Evolutionary conservation across 148 eudicot genomes (phyloP), one percentile per base, ranked within the genome.

Genomic region (Camellia lanceoleosa): DNA sequence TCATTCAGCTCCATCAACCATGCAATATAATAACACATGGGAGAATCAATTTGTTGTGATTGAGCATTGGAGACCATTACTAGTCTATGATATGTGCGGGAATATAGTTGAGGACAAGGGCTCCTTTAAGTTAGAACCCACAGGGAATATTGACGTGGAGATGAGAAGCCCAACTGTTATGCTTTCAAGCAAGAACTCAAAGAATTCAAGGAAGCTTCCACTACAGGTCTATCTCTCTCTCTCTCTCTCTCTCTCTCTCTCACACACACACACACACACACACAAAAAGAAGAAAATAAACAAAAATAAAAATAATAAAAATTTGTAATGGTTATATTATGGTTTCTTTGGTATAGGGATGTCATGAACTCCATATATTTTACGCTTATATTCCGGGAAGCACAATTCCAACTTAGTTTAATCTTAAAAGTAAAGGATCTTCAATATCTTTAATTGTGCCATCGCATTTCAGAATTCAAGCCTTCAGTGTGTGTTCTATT

Each of bases 171-270:
- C 23, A 23, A 23, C 23, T 23, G 23, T 23, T 23, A 23, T 23
- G 23, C 23, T 23, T 23, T 23, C 23, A 23, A 23, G 23, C 23
- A 23, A 23, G 23, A 23, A 23, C 23, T 23, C 23, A 23, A 23
- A 23, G 23, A 23, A 47, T 16, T 9, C 61, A 52, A 3, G 0
- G 4, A 55, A 54, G 46, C 8, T 13, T 55, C 76, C 76, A 7
- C 55, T 73, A 0, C 76, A 52, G 76, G 76, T 73, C 56, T 71
- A 30, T 18, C 38, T 18, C 30, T 71, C 74, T 71, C 56, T 71
- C 54, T 15, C 42, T 51, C 42, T 73, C 59, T 51, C 42, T 20
- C 61, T 23, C 44, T n/a, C n/a, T n/a, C n/a, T n/a, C n/a, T n/a
- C n/a, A n/a, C n/a, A n/a, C n/a, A n/a, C n/a, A n/a, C n/a, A n/a